Evolutionary conservation across 2,329 filamentous ascomycete genomes (phyloP), one percentile per base, ranked within the genome.

Genomic region (Gnomoniopsis smithogilvyi): DNA sequence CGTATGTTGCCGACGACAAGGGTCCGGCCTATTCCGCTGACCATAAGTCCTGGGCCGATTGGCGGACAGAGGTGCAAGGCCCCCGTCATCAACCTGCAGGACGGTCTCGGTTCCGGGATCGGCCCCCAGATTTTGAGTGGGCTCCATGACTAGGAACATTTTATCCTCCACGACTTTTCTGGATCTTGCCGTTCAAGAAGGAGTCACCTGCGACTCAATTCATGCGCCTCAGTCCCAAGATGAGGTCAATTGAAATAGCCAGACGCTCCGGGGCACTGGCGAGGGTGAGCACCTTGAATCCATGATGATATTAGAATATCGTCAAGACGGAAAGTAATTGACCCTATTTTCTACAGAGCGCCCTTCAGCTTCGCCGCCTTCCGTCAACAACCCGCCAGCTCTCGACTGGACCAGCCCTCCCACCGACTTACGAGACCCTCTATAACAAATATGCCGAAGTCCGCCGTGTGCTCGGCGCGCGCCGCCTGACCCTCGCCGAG

Each of bases 401-500:
- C 62, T 79, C 77, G 49, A 74, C 72, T 51, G 72, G 70, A 60
- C 70, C 73, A 56, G 69, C 74, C 14, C 76, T 83, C 46, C 78
- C 82, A 19, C 90, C 92, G 50, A 91, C 91, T 30, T 97, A 97
- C 76, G 81, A 88, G 67, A 92, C 88, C 74, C 89, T 96, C 54
- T 82, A 93, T 70, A 83, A 82, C 69, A 90, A 88, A 67, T 88
- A 96, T 63, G 80, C 85, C 63, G 81, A 92, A 70, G 93, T 96
- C 34, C 82, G 83, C 55, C 82, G 84, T 56, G 84, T 96, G 11
- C 82, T 97, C 36, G 89, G 88, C 51, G 67, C 75, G 60, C 78
- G 80, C 65, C 78, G 80, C 58, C 84, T 99, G 61, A 97, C 94
- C 2, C 84, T 99, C 59, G 92, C 95, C 64, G 95, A 99, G 78